Base-by-base conservation (phyloP, 2,329 filamentous ascomycete species). In the Ophiostoma sp. region DNA sequence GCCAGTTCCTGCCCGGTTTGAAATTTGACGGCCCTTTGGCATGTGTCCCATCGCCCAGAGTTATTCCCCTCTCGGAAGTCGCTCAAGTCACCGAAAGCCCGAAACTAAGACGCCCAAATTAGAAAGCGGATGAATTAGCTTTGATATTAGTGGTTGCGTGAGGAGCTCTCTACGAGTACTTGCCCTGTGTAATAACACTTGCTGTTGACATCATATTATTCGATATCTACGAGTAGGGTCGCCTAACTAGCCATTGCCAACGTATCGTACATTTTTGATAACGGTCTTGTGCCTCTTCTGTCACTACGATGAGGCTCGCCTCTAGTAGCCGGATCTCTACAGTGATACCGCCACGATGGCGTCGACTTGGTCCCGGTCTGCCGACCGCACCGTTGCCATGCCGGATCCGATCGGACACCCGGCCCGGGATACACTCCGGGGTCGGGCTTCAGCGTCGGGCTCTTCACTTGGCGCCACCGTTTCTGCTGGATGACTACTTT, bases 401-500 rank as follows among this genome's bases (percentile, higher is more conserved):
- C n/a, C 60, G 60, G 40, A 16, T 16, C 60, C 38, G 40, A 2
- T 40, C 40, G 60, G 16, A 27, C 12, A n/a, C 16, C n/a, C 38
- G 60, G 16, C 4, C 16, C 40, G 14, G 60, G 38, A 42, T 41
- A 18, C 60, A 18, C 3, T 7, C 60, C 55, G 18, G 55, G 27
- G 1, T 11, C 38, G 49, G 40, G 6, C 12, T 47, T n/a, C 58
- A 40, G 18, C 67, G 63, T 5, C 67, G 72, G 40, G 68, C 72
- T 42, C 79, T 87, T 3, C 84, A 87, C 73, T 79, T 87, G 2
- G 85, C 84, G 5, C 85, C 84, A 8, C 84, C 84, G 1, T 95
- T 91, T 76, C 83, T 95, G 27, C 84, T 95, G 2, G 87, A 90
- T 68, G 84, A 88, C 75, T 92, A 95, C 76, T 85, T 85, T 12